A percentile compares a stretch with the other conserved stretches of the same genome.
Evolutionary conservation across 2,329 filamentous ascomycete genomes (phyloP).

Genomic region (Colletotrichum godetiae): DNA sequence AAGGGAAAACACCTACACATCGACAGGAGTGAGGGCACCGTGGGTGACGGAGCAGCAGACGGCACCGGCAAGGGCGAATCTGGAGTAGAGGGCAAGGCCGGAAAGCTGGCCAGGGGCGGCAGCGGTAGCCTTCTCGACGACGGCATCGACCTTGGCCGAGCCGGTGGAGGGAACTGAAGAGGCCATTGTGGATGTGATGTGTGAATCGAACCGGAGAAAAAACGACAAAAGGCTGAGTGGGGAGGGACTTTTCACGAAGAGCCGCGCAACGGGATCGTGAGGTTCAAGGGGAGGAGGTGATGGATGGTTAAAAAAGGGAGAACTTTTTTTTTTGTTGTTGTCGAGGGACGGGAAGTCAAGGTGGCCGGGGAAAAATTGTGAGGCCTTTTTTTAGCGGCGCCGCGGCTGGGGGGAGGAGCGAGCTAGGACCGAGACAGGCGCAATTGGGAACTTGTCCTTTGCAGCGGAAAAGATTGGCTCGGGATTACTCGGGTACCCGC

Average conservation of each 20-base stretch:
- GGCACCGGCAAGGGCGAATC: slow-evolving; percentile 97
- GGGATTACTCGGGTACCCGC: slow-evolving; percentile 37
- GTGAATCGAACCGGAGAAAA: slow-evolving; percentile 36
- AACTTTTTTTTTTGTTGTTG: slow-evolving; percentile 25
- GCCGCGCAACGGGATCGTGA: slow-evolving; percentile 36
- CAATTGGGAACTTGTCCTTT: slow-evolving; percentile 34
- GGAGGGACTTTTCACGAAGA: slow-evolving; percentile 40
- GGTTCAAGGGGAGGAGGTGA: not conserved
- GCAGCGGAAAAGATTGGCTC: slow-evolving; percentile 34
- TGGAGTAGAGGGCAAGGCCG: slow-evolving; percentile 83
- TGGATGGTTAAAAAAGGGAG: slow-evolving; percentile 7
- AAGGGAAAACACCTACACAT: slow-evolving; percentile 82
- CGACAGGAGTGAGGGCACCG: slow-evolving; percentile 95
- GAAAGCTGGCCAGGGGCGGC: slow-evolving; percentile 55
- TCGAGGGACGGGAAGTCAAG: slow-evolving; percentile 8
- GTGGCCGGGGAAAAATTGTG: slow-evolving; percentile 31
- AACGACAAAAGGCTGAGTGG: slow-evolving; percentile 48
- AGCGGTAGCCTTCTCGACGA: slow-evolving; percentile 55
- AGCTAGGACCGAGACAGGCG: slow-evolving; percentile 4
- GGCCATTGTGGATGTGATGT: slow-evolving; percentile 54
- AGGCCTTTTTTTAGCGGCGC: slow-evolving; percentile 37
- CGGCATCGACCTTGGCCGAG: slow-evolving; percentile 58
- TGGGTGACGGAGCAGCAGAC: slow-evolving; percentile 99
- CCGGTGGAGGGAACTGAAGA: slow-evolving; percentile 48
- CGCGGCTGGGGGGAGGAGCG: slow-evolving; percentile 19